These are phyloP conservation scores for Mariannaea elegans DNA, from an alignment of 2,329 filamentous ascomycete species.

Conservation along the genomic window DNA sequence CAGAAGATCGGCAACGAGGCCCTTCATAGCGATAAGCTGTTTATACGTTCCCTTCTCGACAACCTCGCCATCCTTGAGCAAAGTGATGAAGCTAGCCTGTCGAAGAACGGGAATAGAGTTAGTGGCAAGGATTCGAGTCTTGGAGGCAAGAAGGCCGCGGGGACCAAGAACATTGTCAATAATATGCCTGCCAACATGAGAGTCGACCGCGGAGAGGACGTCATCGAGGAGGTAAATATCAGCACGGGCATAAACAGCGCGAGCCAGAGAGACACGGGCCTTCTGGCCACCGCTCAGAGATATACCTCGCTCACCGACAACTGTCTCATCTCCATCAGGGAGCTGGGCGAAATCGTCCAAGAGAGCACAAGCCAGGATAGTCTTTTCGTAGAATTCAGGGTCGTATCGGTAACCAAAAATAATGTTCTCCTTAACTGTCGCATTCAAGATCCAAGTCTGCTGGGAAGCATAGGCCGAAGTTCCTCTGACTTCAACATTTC, in stretches of 20 bases:
- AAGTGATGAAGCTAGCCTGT: slow-evolving; percentile 87
- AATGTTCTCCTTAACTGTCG: slow-evolving; percentile 96
- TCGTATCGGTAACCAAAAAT: slow-evolving; percentile 96
- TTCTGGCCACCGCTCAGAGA: slow-evolving; percentile 97
- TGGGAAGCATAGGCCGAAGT: slow-evolving; percentile 92
- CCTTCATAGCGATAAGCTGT: slow-evolving; percentile 93
- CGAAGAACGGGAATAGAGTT: slow-evolving; percentile 93
- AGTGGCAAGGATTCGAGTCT: slow-evolving; percentile 92
- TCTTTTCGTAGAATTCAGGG: slow-evolving; percentile 91
- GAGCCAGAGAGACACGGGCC: slow-evolving; percentile 87
- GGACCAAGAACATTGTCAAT: slow-evolving; percentile 93
- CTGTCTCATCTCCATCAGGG: slow-evolving; percentile 94
- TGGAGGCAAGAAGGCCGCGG: slow-evolving; percentile 81
- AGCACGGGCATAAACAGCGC: slow-evolving; percentile 95
- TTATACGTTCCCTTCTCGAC: slow-evolving; percentile 90
- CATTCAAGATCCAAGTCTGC: slow-evolving; percentile 96
- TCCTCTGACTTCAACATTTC: slow-evolving; percentile 84
- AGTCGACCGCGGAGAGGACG: slow-evolving; percentile 95
- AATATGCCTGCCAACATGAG: slow-evolving; percentile 93
- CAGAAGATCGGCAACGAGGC: slow-evolving; percentile 85
- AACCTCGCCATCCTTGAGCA: slow-evolving; percentile 84
- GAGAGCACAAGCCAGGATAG: slow-evolving; percentile 89
- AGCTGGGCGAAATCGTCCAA: slow-evolving; percentile 90
- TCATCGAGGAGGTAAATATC: slow-evolving; percentile 97
- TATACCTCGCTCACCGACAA: slow-evolving; percentile 96